Conservation (phyloP, 345 rosid genomes). For the Camelina hispida region DNA sequence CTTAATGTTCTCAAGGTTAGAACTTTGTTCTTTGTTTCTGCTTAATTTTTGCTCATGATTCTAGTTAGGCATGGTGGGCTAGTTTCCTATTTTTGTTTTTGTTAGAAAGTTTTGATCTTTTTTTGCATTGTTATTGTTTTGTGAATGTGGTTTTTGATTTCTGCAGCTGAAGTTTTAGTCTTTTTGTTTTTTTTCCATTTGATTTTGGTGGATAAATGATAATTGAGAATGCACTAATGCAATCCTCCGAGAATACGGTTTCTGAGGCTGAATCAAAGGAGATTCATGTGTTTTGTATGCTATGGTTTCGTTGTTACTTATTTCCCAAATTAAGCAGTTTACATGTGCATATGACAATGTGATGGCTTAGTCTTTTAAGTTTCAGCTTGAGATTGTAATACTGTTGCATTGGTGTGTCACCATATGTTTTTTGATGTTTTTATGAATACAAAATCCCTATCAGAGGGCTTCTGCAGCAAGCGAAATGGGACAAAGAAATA, state of each 20-base stretch:
- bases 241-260: conserved; percentile 15
- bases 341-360: conserved; percentile 8
- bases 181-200: not conserved
- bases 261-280: not conserved
- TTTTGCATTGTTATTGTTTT: conserved; percentile 7
- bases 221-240: conserved; percentile 30
- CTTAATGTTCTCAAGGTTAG: conserved; percentile 44
- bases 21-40: not conserved
- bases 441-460: not conserved
- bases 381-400: not conserved
- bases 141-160: not conserved
- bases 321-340: not conserved
- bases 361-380: not conserved
- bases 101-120: conserved; percentile 9
- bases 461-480: conserved; percentile 50
- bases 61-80: conserved; percentile 2
- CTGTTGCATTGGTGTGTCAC: conserved; percentile 12
- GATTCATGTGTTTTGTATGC: conserved; percentile 10
- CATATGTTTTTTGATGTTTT: conserved; percentile 21
- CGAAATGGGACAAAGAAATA: conserved; percentile 75
- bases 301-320: not conserved
- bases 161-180: not conserved
- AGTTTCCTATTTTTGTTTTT: not conserved
- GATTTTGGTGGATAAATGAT: not conserved
- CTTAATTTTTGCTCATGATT: not conserved